Base-by-base conservation (phyloP, 2,329 filamentous ascomycete species). In the Plectosphaerella cucumerina region DNA sequence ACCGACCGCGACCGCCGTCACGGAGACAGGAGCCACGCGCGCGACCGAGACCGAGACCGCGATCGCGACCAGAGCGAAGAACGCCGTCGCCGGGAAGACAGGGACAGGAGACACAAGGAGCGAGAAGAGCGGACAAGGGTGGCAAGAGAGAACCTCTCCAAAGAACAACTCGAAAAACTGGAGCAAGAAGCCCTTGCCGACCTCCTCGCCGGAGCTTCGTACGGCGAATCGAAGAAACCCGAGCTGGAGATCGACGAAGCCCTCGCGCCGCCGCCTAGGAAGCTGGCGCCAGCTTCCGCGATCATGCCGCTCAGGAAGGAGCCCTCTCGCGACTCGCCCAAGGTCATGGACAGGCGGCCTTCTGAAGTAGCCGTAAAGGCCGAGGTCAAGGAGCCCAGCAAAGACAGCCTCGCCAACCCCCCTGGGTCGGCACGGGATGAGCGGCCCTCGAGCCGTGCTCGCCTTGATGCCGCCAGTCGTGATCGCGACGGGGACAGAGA, bases 101-200 rank as follows among this genome's bases (percentile, higher is more conserved):
- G 58, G 12, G 60, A 63, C 17, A 65, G 67, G 51, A 64, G 65
- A 64, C 48, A 52, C 61, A 34, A 67, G 65, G 56, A 69, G 68
- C 21, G 70, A 68, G 66, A 68, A 20, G 65, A 66, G 34, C 67
- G 70, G 35, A 64, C 75, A 0, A 74, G 74, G 50, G 70, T 77
- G 41, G 62, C 72, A 39, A 78, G 79, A 62, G 76, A 81, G 59
- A 71, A 78, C 46, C 71, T 84, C 11, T 78, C 78, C 6, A 77
- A 81, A 53, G 80, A 84, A 56, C 80, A 84, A 37, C 74, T 78
- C 22, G 75, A 82, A 49, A 71, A 74, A 17, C 70, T 84, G 8
- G 81, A 84, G 58, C 74, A 77, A 58, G 78, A 82, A 56, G 81
- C 81, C 2, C 65, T 84, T 52, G 78, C 76, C 18, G 77, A 84